Evolutionary conservation across 768 basidiomycete genomes (phyloP), one percentile per base, ranked within the genome.

Genomic region (Termitomyces sp.): DNA sequence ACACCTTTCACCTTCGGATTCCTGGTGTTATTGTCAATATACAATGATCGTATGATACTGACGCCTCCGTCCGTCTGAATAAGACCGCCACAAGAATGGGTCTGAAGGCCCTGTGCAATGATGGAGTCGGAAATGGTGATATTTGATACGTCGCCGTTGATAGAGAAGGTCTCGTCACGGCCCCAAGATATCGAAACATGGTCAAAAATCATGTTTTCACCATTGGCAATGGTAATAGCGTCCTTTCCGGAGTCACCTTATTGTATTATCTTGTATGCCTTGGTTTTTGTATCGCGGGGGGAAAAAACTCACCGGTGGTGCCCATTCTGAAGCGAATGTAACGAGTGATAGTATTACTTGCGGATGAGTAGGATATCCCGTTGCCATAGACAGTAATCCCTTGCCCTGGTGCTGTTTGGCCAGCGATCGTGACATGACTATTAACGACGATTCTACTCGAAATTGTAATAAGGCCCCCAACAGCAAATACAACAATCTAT

Each of bases 331-430:
- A 62, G 43, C 61, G 61, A 48, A 62, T 62, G 34, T 62, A 62
- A 21, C 58, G 58, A 19, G 61, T 62, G 21, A 62, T 62, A 30
- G 61, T 69, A 55, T 73, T 67, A 47, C 61, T 50, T 12, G 71
- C 68, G 8, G 53, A 58, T 5, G 71, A 73, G 42, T 71, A 71
- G 12, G 68, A 69, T 42, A 70, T 53, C 28, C 69, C 70, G 48
- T 73, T 72, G 10, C 71, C 71, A 52, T 70, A 71, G 42, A 72
- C 67, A 21, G 71, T 73, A 27, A 73, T 73, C n/a, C 71, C 72
- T 61, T 71, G 70, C 16, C 72, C 72, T 25, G 72, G 72, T 19
- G 72, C 71, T n/a, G 71, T 73, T 54, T 73, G 70, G 3, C 72
- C 71, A 35, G 68, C 69, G 19, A 73, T 72, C 2, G 64, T 69